Evolutionary conservation across 257 asterid species (phyloP).

Genomic region (Solanum gandarillasii): DNA sequence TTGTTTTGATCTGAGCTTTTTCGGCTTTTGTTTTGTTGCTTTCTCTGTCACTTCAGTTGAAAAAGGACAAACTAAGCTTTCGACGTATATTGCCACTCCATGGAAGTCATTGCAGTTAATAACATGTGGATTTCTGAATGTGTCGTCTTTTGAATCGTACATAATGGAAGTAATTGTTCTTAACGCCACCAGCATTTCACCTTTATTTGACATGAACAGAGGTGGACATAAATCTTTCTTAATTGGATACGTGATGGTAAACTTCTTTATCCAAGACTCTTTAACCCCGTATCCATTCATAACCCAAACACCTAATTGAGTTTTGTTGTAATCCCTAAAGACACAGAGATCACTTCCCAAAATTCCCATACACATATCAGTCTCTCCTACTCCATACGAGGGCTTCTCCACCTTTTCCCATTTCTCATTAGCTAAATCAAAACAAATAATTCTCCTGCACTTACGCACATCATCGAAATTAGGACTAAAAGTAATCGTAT

Average conservation of each 20-base stretch:
- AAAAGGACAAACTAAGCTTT: background rate
- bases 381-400: background rate
- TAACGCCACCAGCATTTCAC: background rate
- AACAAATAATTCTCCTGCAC: background rate
- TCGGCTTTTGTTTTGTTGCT: background rate
- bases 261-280: background rate
- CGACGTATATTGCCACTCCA: background rate
- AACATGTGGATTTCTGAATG: background rate
- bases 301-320: background rate
- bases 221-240: background rate
- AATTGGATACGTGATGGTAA: background rate
- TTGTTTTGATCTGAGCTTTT: background rate
- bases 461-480: background rate
- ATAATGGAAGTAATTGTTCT: background rate
- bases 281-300: background rate
- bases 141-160: background rate
- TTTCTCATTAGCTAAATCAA: background rate
- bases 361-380: background rate
- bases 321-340: background rate
- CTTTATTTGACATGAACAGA: background rate
- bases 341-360: background rate
- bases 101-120: background rate
- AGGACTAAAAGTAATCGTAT: background rate
- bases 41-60: background rate
- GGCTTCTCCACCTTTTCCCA: background rate